These are phyloP conservation scores for Myxozyma lipomycoides DNA, from an alignment of 805 yeast genomes.

Conservation along the genomic window DNA sequence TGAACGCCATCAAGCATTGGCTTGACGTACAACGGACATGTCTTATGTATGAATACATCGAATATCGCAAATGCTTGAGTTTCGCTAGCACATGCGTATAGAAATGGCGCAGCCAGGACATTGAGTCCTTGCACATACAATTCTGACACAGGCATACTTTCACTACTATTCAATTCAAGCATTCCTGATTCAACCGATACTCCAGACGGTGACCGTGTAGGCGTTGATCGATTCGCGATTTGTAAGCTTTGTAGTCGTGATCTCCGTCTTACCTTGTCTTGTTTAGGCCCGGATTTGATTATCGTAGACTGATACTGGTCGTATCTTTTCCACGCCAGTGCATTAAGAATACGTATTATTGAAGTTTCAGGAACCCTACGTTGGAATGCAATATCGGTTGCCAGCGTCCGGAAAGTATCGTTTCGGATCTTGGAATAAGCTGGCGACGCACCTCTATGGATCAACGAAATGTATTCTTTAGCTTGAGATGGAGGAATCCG, in stretches of 20 bases:
- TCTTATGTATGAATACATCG: conserved; percentile 54
- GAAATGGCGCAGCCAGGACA: conserved; percentile 77
- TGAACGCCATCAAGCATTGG: conserved; percentile 79
- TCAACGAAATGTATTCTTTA: conserved; percentile 50
- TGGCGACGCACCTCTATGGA: conserved; percentile 55
- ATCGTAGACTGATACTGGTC: conserved; percentile 26
- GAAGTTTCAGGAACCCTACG: conserved; percentile 64
- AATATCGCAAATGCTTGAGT: conserved; percentile 79
- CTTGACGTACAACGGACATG: conserved; percentile 73
- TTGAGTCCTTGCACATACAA: conserved; percentile 91
- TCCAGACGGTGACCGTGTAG: conserved; percentile 1
- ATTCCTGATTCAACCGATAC: conserved; percentile 26
- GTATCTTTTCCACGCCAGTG: conserved; percentile 50
- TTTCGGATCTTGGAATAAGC: conserved; percentile 68
- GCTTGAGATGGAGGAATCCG: conserved; percentile 58
- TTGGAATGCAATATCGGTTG: conserved; percentile 65
- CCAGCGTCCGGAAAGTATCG: conserved; percentile 81
- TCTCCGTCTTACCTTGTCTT: conserved; percentile 5
- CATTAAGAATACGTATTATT: conserved; percentile 63
- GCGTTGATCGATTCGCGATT: not conserved
- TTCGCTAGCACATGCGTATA: conserved; percentile 71
- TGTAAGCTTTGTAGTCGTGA: conserved; percentile 1
- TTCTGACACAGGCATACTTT: conserved; percentile 16
- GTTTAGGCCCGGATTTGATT: not conserved
- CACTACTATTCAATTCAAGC: not conserved